phyloP scores from a whole-genome alignment of 2,329 filamentous ascomycete species.

The Atkinsonella texensis region DNA sequence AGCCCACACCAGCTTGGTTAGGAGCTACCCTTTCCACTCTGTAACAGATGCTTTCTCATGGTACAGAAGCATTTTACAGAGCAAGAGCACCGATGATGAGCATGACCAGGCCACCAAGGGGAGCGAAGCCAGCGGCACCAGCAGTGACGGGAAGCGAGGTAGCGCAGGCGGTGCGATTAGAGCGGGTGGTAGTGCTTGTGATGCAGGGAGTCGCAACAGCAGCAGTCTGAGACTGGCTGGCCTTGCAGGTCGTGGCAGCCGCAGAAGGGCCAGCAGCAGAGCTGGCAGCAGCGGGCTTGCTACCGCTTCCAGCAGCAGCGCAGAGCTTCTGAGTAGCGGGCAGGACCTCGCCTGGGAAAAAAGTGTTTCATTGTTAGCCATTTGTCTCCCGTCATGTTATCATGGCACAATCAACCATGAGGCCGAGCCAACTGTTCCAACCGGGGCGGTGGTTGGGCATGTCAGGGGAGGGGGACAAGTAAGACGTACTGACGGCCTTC shows the following conservation, averaged over 20 bases:
- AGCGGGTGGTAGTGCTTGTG: conserved; percentile 6
- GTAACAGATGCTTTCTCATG: not conserved
- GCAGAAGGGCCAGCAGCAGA: conserved; percentile 5
- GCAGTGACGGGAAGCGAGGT: conserved; percentile 10
- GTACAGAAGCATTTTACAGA: conserved; percentile 18
- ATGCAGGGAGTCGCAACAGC: conserved; percentile 2
- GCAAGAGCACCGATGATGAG: conserved; percentile 21
- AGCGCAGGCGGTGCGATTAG: conserved; percentile 10
- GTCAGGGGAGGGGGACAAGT: not conserved
- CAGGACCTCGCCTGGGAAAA: conserved; percentile 24
- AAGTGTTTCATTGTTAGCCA: conserved; percentile 2
- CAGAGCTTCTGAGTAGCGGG: conserved; percentile 26
- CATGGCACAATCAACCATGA: not conserved
- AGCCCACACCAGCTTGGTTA: too few species aligned
- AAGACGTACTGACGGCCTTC: conserved; percentile 25
- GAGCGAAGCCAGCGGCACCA: conserved; percentile 19
- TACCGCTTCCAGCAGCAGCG: conserved; percentile 6
- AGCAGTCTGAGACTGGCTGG: conserved; percentile 6
- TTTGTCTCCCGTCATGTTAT: not conserved
- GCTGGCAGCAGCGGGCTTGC: conserved; percentile 4
- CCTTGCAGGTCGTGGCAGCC: conserved; percentile 5
- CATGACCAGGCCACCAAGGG: conserved; percentile 22
- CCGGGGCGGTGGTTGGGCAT: not conserved
- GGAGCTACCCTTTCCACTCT: not conserved
- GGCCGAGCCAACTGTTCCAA: not conserved